Evolutionary conservation across 306 rosid genomes (phyloP), one percentile per base, ranked within the genome.

Genomic region (Rubus parviflorus): DNA sequence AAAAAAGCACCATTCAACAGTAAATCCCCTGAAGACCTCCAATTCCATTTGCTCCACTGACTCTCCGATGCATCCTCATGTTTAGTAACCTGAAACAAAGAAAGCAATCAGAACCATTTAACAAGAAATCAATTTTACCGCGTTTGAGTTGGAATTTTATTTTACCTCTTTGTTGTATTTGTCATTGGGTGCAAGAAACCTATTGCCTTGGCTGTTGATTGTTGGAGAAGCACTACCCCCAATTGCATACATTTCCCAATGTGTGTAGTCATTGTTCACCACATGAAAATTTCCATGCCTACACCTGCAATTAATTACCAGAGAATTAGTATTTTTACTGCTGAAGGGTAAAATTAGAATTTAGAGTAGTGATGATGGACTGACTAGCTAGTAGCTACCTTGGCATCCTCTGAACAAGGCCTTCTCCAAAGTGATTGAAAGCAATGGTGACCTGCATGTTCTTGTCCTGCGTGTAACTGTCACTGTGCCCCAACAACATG

Each of bases 401-500:
- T 38, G 91, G 91, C 89, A 92, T 94, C 82, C 98, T 88, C 60
- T 92, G 97, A 9, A 92, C 91, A 5, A 95, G 89, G 1, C 97
- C 98, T 86, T 90, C 96, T 14, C 98, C 98, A 76, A 92, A 92
- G 85, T 95, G 98, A 89, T 95, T 95, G 64, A 95, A 95, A 30
- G 99, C 97, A 64, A 95, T 89, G 42, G 97, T 95, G 77, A 90
- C 96, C 75, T 92, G 97, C 97, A 92, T 95, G 70, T 81, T 87
- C 86, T 95, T 95, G 62, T 95, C 99, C 49, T 61, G 75, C 3
- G 75, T 86, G 73, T 79, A 92, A 61, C 77, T 74, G 54, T 95
- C 98, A 83, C 98, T 92, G 19, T 95, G 98, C 3, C 97, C 99
- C 80, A 95, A 84, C 52, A 95, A 97, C 97, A 95, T 92, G 40